Conservation (phyloP, 73 alveolate genomes). For the Stentor roeselii region DNA sequence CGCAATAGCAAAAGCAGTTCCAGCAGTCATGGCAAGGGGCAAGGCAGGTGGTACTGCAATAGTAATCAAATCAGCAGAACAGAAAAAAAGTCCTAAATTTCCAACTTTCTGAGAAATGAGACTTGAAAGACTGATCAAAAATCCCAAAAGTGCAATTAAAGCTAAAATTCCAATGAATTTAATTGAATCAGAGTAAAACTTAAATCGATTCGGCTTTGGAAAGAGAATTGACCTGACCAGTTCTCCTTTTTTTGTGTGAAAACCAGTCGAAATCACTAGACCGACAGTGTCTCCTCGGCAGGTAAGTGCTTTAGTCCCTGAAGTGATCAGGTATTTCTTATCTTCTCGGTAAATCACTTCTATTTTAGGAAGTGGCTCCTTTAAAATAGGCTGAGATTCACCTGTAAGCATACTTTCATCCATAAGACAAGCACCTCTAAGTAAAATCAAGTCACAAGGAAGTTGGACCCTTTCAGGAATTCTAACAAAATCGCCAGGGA, state of each 20-base stretch:
- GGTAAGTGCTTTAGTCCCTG: conserved; percentile 90
- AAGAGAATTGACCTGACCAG: conserved; percentile 76
- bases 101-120: neutral
- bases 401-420: conserved; percentile 96
- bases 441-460: conserved; percentile 90
- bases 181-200: conserved; percentile 82
- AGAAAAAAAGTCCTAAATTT: conserved; percentile 7
- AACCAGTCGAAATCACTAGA: conserved; percentile 73
- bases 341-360: conserved; percentile 54
- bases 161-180: conserved; percentile 83
- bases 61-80: conserved; percentile 61
- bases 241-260: conserved; percentile 86
- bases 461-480: conserved; percentile 65
- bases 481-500: conserved; percentile 96
- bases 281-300: conserved; percentile 59
- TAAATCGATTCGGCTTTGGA: conserved; percentile 81
- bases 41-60: conserved; percentile 82
- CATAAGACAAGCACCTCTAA: conserved; percentile 78
- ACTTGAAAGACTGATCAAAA: neutral
- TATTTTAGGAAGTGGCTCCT: conserved; percentile 70
- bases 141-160: conserved; percentile 73
- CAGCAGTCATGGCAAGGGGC: conserved; percentile 71
- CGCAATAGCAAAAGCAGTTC: conserved; percentile 49
- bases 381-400: conserved; percentile 87
- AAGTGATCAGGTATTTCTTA: conserved; percentile 71